Percentiles rank a stretch among this genome's conserved stretches.
Conservation (phyloP, 2,329 filamentous ascomycete genomes). For the Metarhizium rileyi region DNA sequence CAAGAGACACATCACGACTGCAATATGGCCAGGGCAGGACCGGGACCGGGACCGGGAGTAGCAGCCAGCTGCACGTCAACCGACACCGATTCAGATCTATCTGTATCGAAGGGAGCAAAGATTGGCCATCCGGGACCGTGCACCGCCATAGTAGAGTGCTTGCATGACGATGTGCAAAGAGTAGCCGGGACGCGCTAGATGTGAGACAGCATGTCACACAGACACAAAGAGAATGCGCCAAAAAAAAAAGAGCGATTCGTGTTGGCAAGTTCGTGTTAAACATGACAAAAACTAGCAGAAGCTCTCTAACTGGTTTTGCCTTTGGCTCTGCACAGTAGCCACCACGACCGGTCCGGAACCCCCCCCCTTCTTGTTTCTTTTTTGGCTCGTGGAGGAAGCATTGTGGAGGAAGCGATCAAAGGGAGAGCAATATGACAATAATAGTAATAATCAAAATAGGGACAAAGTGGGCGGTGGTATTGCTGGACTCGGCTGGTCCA, state of each 20-base stretch:
- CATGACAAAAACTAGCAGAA: no score
- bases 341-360: no score
- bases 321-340: no score
- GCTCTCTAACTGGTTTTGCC: no score
- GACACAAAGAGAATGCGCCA: no score
- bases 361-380: no score
- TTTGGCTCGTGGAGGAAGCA: background rate
- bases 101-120: conserved; percentile 1
- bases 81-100: conserved; percentile 5
- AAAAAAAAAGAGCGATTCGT: no score
- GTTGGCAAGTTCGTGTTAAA: no score
- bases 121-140: background rate
- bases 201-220: no score
- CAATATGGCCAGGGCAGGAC: background rate
- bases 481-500: background rate
- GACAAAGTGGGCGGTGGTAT: background rate
- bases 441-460: background rate
- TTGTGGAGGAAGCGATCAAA: background rate
- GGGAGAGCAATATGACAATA: no score
- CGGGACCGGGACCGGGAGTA: background rate
- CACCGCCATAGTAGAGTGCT: background rate
- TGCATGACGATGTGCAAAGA: background rate
- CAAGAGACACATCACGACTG: background rate
- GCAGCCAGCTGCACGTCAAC: conserved; percentile 3
- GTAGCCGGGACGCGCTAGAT: background rate